These are phyloP conservation scores for Erythrophleum fordii DNA, from an alignment of 306 rosid species.

Conservation along the genomic window DNA sequence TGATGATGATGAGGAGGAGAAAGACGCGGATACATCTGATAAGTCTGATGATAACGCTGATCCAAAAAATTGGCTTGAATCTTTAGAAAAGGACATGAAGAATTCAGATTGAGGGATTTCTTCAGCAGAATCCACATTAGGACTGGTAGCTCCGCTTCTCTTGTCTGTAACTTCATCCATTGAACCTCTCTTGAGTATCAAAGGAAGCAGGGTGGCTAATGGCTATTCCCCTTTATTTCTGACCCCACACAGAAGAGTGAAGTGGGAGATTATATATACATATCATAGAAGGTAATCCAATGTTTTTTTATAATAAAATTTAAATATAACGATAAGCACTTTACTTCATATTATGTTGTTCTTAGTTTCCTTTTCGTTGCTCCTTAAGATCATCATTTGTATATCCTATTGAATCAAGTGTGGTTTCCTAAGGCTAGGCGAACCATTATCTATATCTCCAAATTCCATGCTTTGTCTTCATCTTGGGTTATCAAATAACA, in stretches of 20 bases:
- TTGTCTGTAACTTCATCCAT: not conserved
- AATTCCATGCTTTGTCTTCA: slow-evolving; percentile 32
- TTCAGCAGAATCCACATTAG: slow-evolving; percentile 13
- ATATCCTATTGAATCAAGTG: slow-evolving; percentile 28
- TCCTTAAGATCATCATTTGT: slow-evolving; percentile 32
- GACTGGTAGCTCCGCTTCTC: slow-evolving; percentile 1
- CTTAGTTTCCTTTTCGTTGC: slow-evolving; percentile 27
- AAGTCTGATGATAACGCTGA: slow-evolving; percentile 32
- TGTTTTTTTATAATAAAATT: not conserved
- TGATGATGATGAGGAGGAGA: not conserved
- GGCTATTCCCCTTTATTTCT: not conserved
- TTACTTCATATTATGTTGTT: slow-evolving; percentile 31
- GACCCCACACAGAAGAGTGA: not conserved
- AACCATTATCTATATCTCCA: slow-evolving; percentile 1
- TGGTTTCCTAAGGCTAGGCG: slow-evolving; percentile 25
- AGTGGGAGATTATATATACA: not conserved
- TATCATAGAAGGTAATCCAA: not conserved
- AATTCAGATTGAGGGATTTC: slow-evolving; percentile 8
- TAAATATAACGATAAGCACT: not conserved
- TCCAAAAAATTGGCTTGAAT: slow-evolving; percentile 19
- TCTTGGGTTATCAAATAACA: slow-evolving; percentile 5
- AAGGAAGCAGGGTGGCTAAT: not conserved
- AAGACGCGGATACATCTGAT: slow-evolving; percentile 25
- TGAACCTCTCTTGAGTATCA: slow-evolving; percentile 1
- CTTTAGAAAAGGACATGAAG: not conserved